Evolutionary conservation across 495 filamentous ascomycete genomes (phyloP).

Genomic region (Neurospora intermedia): DNA sequence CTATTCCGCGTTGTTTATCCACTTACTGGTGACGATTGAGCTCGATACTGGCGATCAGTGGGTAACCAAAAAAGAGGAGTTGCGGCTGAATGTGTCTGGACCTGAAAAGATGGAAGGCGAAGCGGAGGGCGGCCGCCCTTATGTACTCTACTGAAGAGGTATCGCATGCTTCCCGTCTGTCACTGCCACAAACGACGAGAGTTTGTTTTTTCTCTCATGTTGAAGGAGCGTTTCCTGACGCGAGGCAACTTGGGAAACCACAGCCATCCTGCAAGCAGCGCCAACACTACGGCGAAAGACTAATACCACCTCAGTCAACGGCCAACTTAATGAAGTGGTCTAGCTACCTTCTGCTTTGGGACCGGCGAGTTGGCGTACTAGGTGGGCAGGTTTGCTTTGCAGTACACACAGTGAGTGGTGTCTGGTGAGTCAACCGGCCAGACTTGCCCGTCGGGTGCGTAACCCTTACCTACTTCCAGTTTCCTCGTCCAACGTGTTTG

Average conservation of each 20-base stretch:
- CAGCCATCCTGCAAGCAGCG: background rate
- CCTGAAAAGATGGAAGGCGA: background rate
- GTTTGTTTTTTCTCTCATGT: background rate
- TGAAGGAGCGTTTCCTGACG: background rate
- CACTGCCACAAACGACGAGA: background rate
- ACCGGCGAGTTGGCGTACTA: background rate
- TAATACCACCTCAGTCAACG: background rate
- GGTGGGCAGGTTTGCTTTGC: background rate
- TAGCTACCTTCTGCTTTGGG: background rate
- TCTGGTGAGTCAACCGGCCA: background rate
- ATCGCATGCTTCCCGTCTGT: background rate
- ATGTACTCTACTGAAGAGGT: background rate
- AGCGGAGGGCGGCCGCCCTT: background rate
- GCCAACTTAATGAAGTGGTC: background rate
- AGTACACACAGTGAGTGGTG: background rate
- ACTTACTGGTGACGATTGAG: background rate
- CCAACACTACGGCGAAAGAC: background rate
- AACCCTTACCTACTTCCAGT: background rate
- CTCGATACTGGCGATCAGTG: background rate
- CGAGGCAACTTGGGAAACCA: background rate
- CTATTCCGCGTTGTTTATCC: background rate
- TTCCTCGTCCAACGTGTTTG: background rate
- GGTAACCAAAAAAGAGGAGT: background rate
- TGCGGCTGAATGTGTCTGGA: background rate
- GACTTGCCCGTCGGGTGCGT: background rate